Percentiles rank a stretch among this genome's conserved stretches.
Conservation (phyloP, 78 protist species). For the Diacronema lutheri region DNA sequence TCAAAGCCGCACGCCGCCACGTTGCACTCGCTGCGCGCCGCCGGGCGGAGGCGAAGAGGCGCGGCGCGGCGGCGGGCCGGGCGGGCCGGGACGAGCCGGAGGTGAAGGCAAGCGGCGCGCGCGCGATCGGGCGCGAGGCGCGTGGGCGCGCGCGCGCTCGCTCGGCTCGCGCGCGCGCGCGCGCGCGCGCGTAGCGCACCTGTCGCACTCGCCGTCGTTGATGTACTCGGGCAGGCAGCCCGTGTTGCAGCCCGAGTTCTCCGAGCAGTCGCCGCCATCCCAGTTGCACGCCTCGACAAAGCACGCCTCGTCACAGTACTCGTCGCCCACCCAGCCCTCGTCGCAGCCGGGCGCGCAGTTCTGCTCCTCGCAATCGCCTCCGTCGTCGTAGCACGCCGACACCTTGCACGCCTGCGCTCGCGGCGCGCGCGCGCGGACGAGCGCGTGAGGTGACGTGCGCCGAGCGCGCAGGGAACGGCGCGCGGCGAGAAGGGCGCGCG, state of each 20-base stretch:
- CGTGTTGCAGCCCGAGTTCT: not conserved
- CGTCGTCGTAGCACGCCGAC: not conserved
- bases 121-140: no score
- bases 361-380: not conserved
- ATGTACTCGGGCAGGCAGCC: not conserved
- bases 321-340: not conserved
- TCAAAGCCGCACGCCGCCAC: not conserved
- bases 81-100: no score
- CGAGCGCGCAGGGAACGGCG: no score
- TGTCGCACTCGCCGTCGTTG: slow-evolving; percentile 12
- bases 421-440: no score
- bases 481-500: no score
- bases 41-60: no score
- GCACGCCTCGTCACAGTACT: not conserved
- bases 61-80: no score
- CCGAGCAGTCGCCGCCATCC: slow-evolving; percentile 8
- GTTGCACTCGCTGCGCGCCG: not conserved
- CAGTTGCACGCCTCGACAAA: not conserved
- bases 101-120: no score
- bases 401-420: not conserved
- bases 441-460: no score
- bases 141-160: no score
- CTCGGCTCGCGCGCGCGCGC: no score
- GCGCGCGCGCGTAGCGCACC: no score
- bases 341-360: not conserved